These are phyloP conservation scores for Cryptosporidium tyzzeri DNA, from an alignment of 169 alveolate species.

Conservation along the genomic window DNA sequence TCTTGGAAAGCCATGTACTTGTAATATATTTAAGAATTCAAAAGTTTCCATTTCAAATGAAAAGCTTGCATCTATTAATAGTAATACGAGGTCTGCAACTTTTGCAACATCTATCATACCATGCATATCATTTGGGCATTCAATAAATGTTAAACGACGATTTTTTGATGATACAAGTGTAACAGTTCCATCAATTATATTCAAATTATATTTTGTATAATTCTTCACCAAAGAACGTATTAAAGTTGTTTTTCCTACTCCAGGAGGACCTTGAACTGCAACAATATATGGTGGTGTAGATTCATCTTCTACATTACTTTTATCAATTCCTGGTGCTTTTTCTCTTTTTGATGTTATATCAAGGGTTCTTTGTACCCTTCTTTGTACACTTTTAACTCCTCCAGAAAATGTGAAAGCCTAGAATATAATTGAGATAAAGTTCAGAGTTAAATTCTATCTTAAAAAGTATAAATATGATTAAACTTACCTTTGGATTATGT, in stretches of 20 bases:
- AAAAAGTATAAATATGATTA: background rate
- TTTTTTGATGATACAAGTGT: slow-evolving; percentile 95
- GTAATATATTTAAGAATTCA: slow-evolving; percentile 96
- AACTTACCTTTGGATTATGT: slow-evolving; percentile 87
- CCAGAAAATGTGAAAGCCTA: slow-evolving; percentile 93
- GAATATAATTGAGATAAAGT: background rate
- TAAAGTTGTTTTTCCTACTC: slow-evolving; percentile 97
- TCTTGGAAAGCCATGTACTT: slow-evolving; percentile 93
- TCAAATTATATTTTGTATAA: slow-evolving; percentile 90
- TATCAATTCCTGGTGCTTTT: slow-evolving; percentile 84
- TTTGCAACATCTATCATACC: slow-evolving; percentile 98
- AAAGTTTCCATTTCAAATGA: slow-evolving; percentile 99
- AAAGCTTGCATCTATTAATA: slow-evolving; percentile 95
- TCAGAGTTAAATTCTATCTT: background rate
- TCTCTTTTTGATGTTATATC: slow-evolving; percentile 88
- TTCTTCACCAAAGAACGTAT: slow-evolving; percentile 96
- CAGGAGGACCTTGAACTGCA: slow-evolving; percentile 95
- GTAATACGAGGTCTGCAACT: slow-evolving; percentile 96
- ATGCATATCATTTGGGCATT: slow-evolving; percentile 95
- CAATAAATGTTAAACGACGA: slow-evolving; percentile 95
- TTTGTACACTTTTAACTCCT: slow-evolving; percentile 90
- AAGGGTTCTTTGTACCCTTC: slow-evolving; percentile 89
- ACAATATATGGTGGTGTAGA: slow-evolving; percentile 84
- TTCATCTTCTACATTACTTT: slow-evolving; percentile 76
- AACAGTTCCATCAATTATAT: slow-evolving; percentile 90